Evolutionary conservation across 805 yeast genomes (phyloP).

Genomic region (Cephaloascus fragrans): DNA sequence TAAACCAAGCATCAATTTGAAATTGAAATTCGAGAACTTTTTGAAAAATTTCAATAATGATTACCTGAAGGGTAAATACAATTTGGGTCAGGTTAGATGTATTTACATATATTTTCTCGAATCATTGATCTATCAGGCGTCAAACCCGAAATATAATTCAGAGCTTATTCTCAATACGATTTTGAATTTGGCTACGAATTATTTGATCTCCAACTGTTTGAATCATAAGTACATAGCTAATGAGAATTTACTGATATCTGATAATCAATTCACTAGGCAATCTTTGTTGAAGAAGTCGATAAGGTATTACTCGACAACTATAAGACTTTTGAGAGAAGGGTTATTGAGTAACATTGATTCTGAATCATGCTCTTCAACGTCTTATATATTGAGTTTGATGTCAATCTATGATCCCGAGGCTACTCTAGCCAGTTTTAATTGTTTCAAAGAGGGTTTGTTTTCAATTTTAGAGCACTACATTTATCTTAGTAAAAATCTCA

Average conservation of each 20-base stretch:
- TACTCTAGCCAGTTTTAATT: conserved; percentile 20
- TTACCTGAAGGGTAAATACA: background rate
- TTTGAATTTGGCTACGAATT: conserved; percentile 27
- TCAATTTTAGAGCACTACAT: conserved; percentile 14
- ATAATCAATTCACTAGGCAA: conserved; percentile 11
- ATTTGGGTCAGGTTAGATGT: conserved; percentile 7
- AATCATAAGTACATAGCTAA: background rate
- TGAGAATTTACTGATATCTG: conserved; percentile 4
- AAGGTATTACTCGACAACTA: conserved; percentile 24
- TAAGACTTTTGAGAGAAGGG: conserved; percentile 18
- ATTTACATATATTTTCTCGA: conserved; percentile 23
- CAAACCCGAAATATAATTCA: conserved; percentile 5
- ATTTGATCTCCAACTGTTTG: conserved; percentile 20
- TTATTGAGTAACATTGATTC: conserved; percentile 19
- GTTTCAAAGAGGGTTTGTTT: conserved; percentile 31
- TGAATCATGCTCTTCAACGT: conserved; percentile 20
- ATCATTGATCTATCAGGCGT: conserved; percentile 17
- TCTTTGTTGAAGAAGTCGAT: conserved; percentile 20
- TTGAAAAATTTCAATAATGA: background rate
- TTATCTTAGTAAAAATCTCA: conserved; percentile 6
- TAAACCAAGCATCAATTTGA: background rate
- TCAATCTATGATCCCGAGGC: conserved; percentile 34
- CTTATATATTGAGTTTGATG: conserved; percentile 27
- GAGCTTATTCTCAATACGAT: conserved; percentile 24
- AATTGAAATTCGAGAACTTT: background rate